Evolutionary conservation across 352 stramenopile species (phyloP).

Genomic region (Salisapilia sapeloensis): DNA sequence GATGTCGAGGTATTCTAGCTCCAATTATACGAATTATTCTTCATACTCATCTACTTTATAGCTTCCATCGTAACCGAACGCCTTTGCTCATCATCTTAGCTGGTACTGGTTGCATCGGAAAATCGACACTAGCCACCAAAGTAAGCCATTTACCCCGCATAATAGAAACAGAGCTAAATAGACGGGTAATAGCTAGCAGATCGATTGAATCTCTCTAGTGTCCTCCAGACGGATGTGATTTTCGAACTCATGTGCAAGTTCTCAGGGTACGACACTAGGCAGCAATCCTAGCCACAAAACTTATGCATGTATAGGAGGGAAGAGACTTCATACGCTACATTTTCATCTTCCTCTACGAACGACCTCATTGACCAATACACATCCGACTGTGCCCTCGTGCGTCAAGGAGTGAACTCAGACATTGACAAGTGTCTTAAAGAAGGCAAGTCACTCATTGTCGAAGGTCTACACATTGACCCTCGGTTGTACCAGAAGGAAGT

Average conservation of each 20-base stretch:
- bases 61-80: slow-evolving; percentile 71
- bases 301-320: slow-evolving; percentile 14
- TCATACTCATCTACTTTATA: slow-evolving; percentile 4
- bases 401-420: slow-evolving; percentile 66
- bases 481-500: slow-evolving; percentile 71
- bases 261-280: slow-evolving; percentile 28
- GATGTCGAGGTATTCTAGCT: slow-evolving; percentile 53
- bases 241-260: slow-evolving; percentile 86
- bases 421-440: slow-evolving; percentile 83
- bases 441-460: slow-evolving; percentile 79
- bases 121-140: slow-evolving; percentile 80
- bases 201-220: slow-evolving; percentile 72
- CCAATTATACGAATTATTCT: neutral
- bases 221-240: slow-evolving; percentile 76
- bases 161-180: neutral
- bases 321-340: slow-evolving; percentile 51
- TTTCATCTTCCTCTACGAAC: slow-evolving; percentile 34
- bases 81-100: slow-evolving; percentile 74
- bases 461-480: slow-evolving; percentile 76
- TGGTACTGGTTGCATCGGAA: slow-evolving; percentile 66
- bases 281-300: no score
- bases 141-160: slow-evolving; percentile 7
- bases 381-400: slow-evolving; percentile 64
- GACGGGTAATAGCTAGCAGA: slow-evolving; percentile 39
- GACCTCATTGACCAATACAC: slow-evolving; percentile 50